Evolutionary conservation across 78 protist genomes (phyloP).

Genomic region (Anaeramoeba flamelloides): DNA sequence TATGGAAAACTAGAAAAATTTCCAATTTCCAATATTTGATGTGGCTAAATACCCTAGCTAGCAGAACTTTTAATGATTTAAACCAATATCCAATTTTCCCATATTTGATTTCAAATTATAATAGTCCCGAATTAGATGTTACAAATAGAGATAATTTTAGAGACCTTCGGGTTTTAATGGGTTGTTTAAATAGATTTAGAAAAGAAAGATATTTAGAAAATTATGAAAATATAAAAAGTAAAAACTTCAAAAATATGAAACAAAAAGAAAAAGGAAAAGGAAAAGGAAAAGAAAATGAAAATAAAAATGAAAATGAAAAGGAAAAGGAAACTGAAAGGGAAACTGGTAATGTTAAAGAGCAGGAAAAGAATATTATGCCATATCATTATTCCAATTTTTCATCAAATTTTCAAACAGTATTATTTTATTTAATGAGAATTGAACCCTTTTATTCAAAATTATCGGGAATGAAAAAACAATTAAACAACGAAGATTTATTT

Average conservation of each 20-base stretch:
- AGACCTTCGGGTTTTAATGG: not conserved
- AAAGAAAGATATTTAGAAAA: not conserved
- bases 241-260: too few relatives aligned
- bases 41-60: not conserved
- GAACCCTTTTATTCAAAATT: not conserved
- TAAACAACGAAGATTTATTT: not conserved
- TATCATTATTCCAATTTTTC: not conserved
- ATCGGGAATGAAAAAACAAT: not conserved
- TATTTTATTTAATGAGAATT: not conserved
- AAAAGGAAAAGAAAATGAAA: too few relatives aligned
- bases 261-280: too few relatives aligned
- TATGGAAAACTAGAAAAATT: not conserved
- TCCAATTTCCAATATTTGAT: not conserved
- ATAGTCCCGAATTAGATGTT: not conserved
- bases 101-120: not conserved
- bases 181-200: not conserved
- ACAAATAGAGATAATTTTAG: not conserved
- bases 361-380: not conserved
- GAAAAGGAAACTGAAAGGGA: too few relatives aligned
- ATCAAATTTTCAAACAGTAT: not conserved
- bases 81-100: not conserved
- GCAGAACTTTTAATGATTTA: not conserved
- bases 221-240: not conserved
- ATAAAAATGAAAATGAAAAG: too few relatives aligned
- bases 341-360: too few relatives aligned